Base-by-base conservation (phyloP, 371 early-diverging fungal species). In the Apophysomyces ossiformis region DNA sequence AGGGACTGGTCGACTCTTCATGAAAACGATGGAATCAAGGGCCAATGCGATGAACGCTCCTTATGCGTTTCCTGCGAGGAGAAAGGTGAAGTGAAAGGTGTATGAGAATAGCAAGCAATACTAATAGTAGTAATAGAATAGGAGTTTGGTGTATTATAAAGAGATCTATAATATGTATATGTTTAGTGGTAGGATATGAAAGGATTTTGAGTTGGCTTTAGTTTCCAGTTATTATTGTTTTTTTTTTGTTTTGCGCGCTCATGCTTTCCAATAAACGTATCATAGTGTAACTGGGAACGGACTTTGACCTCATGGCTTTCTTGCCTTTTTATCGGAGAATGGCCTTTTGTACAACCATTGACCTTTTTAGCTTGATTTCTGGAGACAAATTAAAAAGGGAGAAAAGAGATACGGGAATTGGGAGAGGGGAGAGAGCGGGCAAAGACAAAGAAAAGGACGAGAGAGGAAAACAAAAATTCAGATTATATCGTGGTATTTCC, bases 251-350 rank as follows among this genome's bases (percentile, higher is more conserved):
- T 50, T 50, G 54, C 18, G 54, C n/a, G 21, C n/a, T 50, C 54
- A 50, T 50, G 54, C 54, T 50, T 50, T 50, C 54, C 54, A 50
- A 50, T 50, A 26, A 50, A 21, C 54, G 13, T 26, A 50, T 16
- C 54, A 21, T 26, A 21, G 54, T 50, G 54, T 50, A 50, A 50
- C 54, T 50, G 54, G 54, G 54, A 50, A 50, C 54, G 54, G 54
- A 50, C 54, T 50, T 50, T 21, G 21, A 50, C 54, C 54, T 50
- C 54, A 50, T 50, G 54, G 54, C 21, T 21, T 21, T 21, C 54
- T 50, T 50, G 54, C 54, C 21, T 50, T 50, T 50, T 50, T 26
- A 26, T 50, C 54, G 54, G 54, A 16, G 54, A 26, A 9, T 32
- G 21, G 54, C 21, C 21, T 26, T 26, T 26, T 26, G 32, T 26